Evolutionary conservation across 257 asterid species (phyloP).

Genomic region (Misopates orontium): DNA sequence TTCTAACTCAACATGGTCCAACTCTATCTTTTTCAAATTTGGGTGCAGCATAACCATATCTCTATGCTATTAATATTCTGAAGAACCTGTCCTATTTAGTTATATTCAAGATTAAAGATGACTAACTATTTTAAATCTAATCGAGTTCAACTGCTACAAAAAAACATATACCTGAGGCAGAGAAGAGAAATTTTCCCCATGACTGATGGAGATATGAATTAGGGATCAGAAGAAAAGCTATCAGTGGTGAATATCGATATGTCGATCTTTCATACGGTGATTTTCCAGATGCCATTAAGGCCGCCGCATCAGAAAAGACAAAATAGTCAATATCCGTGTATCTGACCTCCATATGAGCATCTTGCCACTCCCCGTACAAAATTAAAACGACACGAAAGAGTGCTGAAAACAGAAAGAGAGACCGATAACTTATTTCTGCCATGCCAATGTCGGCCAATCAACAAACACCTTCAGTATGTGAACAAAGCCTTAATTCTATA

Average conservation of each 20-base stretch:
- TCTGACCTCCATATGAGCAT: slow-evolving; percentile 84
- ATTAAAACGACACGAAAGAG: slow-evolving; percentile 62
- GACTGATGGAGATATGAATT: slow-evolving; percentile 73
- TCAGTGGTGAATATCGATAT: slow-evolving; percentile 88
- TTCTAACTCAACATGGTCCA: slow-evolving; percentile 7
- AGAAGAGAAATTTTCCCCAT: slow-evolving; percentile 87
- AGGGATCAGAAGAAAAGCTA: slow-evolving; percentile 81
- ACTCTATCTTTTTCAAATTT: neutral
- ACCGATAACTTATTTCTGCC: slow-evolving; percentile 45
- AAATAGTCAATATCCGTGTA: slow-evolving; percentile 90
- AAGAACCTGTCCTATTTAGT: too few species aligned
- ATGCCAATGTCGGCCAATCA: slow-evolving; percentile 29
- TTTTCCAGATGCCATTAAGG: slow-evolving; percentile 67
- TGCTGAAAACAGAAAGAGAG: slow-evolving; percentile 65
- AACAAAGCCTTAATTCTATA: slow-evolving; percentile 10
- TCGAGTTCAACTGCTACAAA: neutral
- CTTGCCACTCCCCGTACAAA: slow-evolving; percentile 95
- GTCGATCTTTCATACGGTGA: slow-evolving; percentile 91
- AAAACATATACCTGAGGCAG: slow-evolving; percentile 64
- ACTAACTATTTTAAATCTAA: slow-evolving; percentile 10
- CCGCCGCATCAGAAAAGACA: slow-evolving; percentile 92
- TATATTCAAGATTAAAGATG: too few species aligned
- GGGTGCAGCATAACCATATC: neutral
- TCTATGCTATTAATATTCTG: neutral
- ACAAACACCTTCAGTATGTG: slow-evolving; percentile 17